These are phyloP conservation scores for Histomonas meleagridis DNA, from an alignment of 208 protist species.

Conservation along the genomic window DNA sequence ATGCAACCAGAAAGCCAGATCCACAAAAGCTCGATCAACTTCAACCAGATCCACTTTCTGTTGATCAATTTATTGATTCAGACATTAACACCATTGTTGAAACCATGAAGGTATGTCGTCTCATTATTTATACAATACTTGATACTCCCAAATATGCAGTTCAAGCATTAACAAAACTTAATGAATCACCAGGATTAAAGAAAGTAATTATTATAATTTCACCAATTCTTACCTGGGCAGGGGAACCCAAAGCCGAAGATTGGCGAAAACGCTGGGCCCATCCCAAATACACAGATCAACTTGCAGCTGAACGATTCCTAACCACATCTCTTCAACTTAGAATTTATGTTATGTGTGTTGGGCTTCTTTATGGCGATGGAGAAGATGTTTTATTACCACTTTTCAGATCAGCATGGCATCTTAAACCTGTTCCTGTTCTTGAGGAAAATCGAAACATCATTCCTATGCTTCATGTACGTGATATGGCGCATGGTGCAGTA, in stretches of 20 bases:
- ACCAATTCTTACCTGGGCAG: slow-evolving; percentile 19
- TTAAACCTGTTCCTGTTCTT: neutral
- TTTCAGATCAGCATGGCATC: neutral
- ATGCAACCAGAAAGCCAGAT: neutral
- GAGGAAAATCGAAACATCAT: slow-evolving; percentile 20
- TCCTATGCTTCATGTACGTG: neutral
- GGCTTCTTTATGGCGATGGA: slow-evolving; percentile 17
- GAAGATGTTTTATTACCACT: neutral
- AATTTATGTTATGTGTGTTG: slow-evolving; percentile 19
- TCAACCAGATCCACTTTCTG: slow-evolving; percentile 1
- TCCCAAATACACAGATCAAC: slow-evolving; percentile 6
- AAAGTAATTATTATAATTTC: neutral
- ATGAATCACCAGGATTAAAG: neutral
- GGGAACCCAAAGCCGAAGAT: neutral
- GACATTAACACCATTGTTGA: neutral
- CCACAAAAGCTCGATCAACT: slow-evolving; percentile 30
- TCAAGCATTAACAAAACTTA: neutral
- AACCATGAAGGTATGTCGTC: neutral
- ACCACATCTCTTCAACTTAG: neutral
- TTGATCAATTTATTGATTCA: slow-evolving; percentile 18
- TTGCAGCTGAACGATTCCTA: slow-evolving; percentile 15
- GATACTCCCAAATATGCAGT: slow-evolving; percentile 14
- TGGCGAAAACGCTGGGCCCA: slow-evolving; percentile 25
- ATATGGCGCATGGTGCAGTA: slow-evolving; percentile 6
- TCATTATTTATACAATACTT: slow-evolving; percentile 5